Evolutionary conservation across 371 early-diverging fungal species (phyloP).

Genomic region (Basidiobolus meristosporus): DNA sequence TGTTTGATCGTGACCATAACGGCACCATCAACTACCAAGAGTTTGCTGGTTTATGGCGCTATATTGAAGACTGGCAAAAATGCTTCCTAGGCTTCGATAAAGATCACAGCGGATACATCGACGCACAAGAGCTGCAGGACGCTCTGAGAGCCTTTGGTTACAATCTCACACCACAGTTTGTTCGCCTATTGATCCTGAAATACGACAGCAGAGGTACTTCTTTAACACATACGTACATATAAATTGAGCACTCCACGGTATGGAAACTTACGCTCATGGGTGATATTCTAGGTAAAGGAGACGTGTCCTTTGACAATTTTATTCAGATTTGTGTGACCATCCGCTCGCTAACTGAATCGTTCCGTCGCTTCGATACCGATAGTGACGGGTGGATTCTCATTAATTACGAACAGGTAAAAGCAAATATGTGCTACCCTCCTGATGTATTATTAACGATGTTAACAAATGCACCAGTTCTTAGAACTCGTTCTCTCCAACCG

Average conservation of each 20-base stretch:
- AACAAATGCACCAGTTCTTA: too few species aligned
- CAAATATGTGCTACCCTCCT: too few species aligned
- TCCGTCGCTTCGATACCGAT: slow-evolving; percentile 50
- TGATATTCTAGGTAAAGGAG: slow-evolving; percentile 7
- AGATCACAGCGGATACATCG: slow-evolving; percentile 59
- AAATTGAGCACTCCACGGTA: background rate
- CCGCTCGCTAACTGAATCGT: slow-evolving; percentile 53
- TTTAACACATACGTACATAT: background rate
- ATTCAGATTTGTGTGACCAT: slow-evolving; percentile 59
- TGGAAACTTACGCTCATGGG: too few species aligned
- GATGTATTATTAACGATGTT: too few species aligned
- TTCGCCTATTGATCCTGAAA: slow-evolving; percentile 39
- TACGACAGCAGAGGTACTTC: slow-evolving; percentile 47
- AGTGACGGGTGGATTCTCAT: slow-evolving; percentile 57
- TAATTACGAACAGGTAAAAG: slow-evolving; percentile 42
- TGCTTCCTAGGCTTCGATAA: slow-evolving; percentile 65
- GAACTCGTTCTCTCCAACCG: slow-evolving; percentile 19
- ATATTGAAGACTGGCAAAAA: slow-evolving; percentile 53
- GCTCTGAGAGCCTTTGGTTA: slow-evolving; percentile 63
- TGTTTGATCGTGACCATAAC: slow-evolving; percentile 31
- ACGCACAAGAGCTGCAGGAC: slow-evolving; percentile 40
- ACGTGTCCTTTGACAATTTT: slow-evolving; percentile 73
- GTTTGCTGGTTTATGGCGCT: slow-evolving; percentile 55
- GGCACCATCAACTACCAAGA: slow-evolving; percentile 63
- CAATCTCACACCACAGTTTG: slow-evolving; percentile 31